These are phyloP conservation scores for Pyrenophora seminiperda DNA, from an alignment of 2,329 filamentous ascomycete species.

Conservation along the genomic window DNA sequence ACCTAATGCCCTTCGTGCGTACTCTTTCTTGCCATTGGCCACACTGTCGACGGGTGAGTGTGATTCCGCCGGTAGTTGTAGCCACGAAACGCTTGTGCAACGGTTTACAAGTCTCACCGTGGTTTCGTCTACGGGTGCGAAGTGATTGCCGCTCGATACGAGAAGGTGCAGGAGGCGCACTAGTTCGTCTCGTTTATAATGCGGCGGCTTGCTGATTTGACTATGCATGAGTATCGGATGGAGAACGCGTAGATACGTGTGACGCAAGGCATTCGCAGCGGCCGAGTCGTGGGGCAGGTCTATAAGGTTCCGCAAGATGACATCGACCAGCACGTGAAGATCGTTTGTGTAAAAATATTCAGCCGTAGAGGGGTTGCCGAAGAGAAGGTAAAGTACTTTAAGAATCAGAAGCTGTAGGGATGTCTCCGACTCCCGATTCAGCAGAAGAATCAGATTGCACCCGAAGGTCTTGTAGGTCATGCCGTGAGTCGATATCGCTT, in stretches of 20 bases:
- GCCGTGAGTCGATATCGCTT: constrained; percentile 81
- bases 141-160: constrained; percentile 68
- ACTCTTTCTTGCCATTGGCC: constrained; percentile 43
- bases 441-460: constrained; percentile 91
- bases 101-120: constrained; percentile 76
- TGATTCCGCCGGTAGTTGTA: constrained; percentile 47
- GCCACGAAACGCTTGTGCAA: constrained; percentile 74
- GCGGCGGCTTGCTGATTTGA: constrained; percentile 80
- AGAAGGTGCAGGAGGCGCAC: constrained; percentile 75
- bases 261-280: constrained; percentile 65
- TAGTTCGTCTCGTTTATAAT: constrained; percentile 91
- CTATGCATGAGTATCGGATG: constrained; percentile 91
- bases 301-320: constrained; percentile 95
- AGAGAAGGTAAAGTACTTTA: constrained; percentile 92
- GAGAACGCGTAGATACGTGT: constrained; percentile 92
- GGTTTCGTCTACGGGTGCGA: constrained; percentile 80
- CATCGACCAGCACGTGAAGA: constrained; percentile 88
- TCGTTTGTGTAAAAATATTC: constrained; percentile 99
- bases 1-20: constrained; percentile 46
- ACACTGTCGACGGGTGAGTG: constrained; percentile 32
- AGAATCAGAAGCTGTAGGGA: constrained; percentile 94
- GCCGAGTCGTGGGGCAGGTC: constrained; percentile 83
- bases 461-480: constrained; percentile 89
- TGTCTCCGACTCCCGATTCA: constrained; percentile 93
- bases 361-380: constrained; percentile 87